Conservation (phyloP, 148 eudicot genomes). For the Pouteria glomerata region DNA sequence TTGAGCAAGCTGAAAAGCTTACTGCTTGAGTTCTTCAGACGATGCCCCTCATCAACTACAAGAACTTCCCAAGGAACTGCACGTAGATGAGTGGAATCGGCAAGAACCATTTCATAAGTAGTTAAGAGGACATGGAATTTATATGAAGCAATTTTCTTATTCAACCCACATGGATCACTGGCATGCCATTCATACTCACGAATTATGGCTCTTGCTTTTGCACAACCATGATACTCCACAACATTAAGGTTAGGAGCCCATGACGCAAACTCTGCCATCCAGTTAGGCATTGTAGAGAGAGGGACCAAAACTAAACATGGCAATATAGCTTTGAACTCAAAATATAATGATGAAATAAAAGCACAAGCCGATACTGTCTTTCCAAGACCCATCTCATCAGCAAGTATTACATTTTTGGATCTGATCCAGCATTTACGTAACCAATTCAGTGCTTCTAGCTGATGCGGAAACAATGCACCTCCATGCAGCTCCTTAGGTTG, state of each 20-base stretch:
- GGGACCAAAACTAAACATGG: slow-evolving; percentile 97
- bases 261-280: slow-evolving; percentile 87
- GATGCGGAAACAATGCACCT: slow-evolving; percentile 90
- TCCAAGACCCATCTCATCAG: slow-evolving; percentile 99
- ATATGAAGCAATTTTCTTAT: slow-evolving; percentile 53
- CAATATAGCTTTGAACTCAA: slow-evolving; percentile 72
- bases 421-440: slow-evolving; percentile 91
- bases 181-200: slow-evolving; percentile 97
- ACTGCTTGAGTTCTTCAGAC: slow-evolving; percentile 81
- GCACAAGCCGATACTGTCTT: slow-evolving; percentile 93
- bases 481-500: slow-evolving; percentile 86
- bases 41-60: slow-evolving; percentile 96
- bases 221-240: slow-evolving; percentile 91
- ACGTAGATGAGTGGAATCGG: slow-evolving; percentile 76
- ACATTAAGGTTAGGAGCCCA: slow-evolving; percentile 98
- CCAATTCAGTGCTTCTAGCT: slow-evolving; percentile 97
- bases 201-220: slow-evolving; percentile 67
- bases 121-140: slow-evolving; percentile 92
- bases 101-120: slow-evolving; percentile 95
- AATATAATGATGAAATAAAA: slow-evolving; percentile 68
- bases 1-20: slow-evolving; percentile 90
- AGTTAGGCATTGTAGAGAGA: slow-evolving; percentile 97
- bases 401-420: slow-evolving; percentile 88
- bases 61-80: slow-evolving; percentile 97
- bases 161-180: slow-evolving; percentile 31